A percentile compares a stretch with the other conserved stretches of the same genome.
These are phyloP conservation scores for Candida silvatica DNA, from an alignment of 805 yeast genomes.

Conservation along the genomic window DNA sequence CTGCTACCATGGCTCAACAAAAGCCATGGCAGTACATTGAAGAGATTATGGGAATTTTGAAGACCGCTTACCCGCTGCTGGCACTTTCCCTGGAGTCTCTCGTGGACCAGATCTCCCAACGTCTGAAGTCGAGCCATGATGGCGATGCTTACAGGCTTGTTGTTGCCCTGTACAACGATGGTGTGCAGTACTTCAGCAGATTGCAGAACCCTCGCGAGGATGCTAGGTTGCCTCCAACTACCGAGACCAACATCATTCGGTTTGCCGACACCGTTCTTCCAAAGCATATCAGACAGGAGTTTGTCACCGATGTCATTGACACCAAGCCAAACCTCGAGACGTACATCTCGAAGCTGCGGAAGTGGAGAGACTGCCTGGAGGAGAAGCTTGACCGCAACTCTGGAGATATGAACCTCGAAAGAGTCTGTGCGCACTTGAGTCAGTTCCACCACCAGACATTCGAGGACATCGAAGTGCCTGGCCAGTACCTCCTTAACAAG, in stretches of 20 bases:
- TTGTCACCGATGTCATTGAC: constrained; percentile 82
- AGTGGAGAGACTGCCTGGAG: constrained; percentile 90
- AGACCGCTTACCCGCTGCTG: constrained; percentile 91
- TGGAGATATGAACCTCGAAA: constrained; percentile 72
- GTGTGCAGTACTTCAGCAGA: constrained; percentile 82
- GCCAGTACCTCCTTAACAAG: constrained; percentile 83
- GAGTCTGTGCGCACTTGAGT: constrained; percentile 88
- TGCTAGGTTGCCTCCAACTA: constrained; percentile 81
- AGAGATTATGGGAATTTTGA: constrained; percentile 89
- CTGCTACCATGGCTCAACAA: constrained; percentile 18
- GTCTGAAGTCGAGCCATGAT: constrained; percentile 89
- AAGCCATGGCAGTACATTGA: constrained; percentile 92
- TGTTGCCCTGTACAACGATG: constrained; percentile 88
- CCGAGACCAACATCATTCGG: constrained; percentile 78
- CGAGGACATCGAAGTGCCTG: constrained; percentile 96
- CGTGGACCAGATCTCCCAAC: constrained; percentile 89
- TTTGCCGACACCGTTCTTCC: constrained; percentile 94
- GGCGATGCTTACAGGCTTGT: constrained; percentile 94
- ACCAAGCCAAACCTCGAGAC: constrained; percentile 84
- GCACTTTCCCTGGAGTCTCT: constrained; percentile 90
- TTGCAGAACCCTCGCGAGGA: constrained; percentile 82
- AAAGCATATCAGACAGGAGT: constrained; percentile 78
- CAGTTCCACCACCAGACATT: constrained; percentile 98
- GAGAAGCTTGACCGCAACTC: constrained; percentile 85
- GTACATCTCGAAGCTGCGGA: constrained; percentile 72